Conservation (phyloP, 2,329 filamentous ascomycete genomes). For the Hypoxylon sp. region DNA sequence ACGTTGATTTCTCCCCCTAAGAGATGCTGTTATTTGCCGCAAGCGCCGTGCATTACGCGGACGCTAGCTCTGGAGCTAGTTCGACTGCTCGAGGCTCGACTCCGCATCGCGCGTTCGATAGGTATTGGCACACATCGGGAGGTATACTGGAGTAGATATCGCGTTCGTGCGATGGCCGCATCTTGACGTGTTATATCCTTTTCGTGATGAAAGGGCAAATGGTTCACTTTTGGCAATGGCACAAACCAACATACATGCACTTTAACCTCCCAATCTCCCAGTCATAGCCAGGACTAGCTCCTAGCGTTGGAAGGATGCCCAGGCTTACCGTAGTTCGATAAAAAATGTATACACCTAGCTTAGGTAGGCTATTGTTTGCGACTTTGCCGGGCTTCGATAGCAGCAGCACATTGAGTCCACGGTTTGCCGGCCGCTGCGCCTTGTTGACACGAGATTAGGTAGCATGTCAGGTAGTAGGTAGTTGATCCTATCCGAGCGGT, state of each 20-base stretch:
- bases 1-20: constrained; percentile 18
- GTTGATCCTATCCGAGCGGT: constrained; percentile 11
- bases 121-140: neutral
- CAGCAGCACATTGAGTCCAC: constrained; percentile 8
- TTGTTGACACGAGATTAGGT: constrained; percentile 2
- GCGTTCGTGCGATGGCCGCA: constrained; percentile 11
- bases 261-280: constrained; percentile 10
- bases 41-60: constrained; percentile 17
- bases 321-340: constrained; percentile 5
- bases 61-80: neutral
- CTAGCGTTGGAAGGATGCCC: constrained; percentile 18
- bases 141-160: constrained; percentile 2
- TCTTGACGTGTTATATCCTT: constrained; percentile 5
- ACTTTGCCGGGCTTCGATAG: neutral
- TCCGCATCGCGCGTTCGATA: constrained; percentile 1
- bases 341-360: neutral
- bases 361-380: constrained; percentile 5
- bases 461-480: neutral
- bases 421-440: constrained; percentile 6
- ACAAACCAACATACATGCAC: neutral
- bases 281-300: neutral
- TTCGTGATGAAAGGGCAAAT: constrained; percentile 20
- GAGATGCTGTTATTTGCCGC: constrained; percentile 10
- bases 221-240: neutral
- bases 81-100: neutral